Conservation (phyloP, 768 basidiomycete genomes). For the Amanita pallidorosea region DNA sequence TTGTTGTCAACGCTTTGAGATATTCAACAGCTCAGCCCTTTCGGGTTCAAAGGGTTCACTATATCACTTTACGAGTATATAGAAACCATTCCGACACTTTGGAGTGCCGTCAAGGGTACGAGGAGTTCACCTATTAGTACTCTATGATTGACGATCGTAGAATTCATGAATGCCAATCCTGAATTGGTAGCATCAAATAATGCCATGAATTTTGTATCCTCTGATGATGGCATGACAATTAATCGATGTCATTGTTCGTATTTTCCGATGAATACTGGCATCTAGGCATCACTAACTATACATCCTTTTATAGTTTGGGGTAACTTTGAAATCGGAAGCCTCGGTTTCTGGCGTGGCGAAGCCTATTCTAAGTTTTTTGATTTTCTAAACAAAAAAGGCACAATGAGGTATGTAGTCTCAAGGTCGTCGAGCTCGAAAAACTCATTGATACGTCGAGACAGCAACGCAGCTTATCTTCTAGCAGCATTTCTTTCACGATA, state of each 20-base stretch:
- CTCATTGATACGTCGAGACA: neutral
- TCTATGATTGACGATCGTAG: constrained; percentile 23
- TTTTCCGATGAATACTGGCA: constrained; percentile 5
- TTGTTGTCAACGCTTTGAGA: neutral
- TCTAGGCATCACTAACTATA: neutral
- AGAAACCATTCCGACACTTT: constrained; percentile 79
- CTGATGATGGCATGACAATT: constrained; percentile 63
- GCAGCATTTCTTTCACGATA: constrained; percentile 86
- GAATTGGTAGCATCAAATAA: constrained; percentile 55
- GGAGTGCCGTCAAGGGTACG: constrained; percentile 64
- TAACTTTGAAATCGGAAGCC: constrained; percentile 85
- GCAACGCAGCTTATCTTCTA: neutral
- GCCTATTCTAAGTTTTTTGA: constrained; percentile 80
- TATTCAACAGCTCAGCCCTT: neutral
- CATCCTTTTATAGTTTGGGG: constrained; percentile 58
- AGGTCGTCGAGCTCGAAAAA: neutral
- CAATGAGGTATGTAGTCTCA: constrained; percentile 45
- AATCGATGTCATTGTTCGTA: constrained; percentile 65
- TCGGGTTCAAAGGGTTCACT: constrained; percentile 55
- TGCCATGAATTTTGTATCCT: constrained; percentile 72
- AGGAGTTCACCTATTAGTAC: neutral
- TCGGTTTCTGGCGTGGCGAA: constrained; percentile 78
- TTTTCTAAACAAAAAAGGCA: constrained; percentile 66
- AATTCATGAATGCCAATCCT: constrained; percentile 61
- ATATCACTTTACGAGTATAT: constrained; percentile 76